These are phyloP conservation scores for Erythrophleum fordii DNA, from an alignment of 306 rosid genomes.

Conservation along the genomic window DNA sequence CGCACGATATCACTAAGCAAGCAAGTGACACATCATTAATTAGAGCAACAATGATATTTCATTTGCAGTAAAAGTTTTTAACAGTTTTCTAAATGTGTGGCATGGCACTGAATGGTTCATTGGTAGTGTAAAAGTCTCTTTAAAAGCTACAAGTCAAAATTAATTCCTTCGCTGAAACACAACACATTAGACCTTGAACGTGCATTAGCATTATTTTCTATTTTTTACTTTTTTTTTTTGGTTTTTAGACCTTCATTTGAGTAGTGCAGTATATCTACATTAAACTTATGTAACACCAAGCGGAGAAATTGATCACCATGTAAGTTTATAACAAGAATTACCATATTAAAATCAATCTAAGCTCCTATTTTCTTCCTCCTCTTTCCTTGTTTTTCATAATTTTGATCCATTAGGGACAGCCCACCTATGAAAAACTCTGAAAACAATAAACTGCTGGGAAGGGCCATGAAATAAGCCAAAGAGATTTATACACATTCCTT, in stretches of 20 bases:
- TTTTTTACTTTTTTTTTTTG: too few species aligned
- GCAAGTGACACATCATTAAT: not conserved
- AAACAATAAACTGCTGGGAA: not conserved
- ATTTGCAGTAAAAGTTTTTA: not conserved
- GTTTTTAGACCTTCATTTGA: too few species aligned
- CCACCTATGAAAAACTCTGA: not conserved
- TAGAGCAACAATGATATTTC: not conserved
- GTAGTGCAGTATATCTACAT: not conserved
- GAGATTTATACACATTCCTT: conserved; percentile 3
- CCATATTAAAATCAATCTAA: not conserved
- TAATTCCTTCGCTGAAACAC: not conserved
- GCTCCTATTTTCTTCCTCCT: not conserved
- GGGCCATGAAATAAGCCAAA: conserved; percentile 8
- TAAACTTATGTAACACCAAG: not conserved
- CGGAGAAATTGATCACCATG: not conserved
- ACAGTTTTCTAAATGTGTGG: not conserved
- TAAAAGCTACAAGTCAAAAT: not conserved
- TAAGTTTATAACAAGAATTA: not conserved
- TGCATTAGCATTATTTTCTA: not conserved
- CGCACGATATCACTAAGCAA: too few species aligned
- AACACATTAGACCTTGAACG: not conserved
- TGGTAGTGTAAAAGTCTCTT: not conserved
- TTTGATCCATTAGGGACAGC: not conserved
- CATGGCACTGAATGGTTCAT: not conserved
- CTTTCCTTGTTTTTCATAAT: too few species aligned